phyloP scores from a whole-genome alignment of 352 stramenopile species.

The Nothophytophthora sp. region DNA sequence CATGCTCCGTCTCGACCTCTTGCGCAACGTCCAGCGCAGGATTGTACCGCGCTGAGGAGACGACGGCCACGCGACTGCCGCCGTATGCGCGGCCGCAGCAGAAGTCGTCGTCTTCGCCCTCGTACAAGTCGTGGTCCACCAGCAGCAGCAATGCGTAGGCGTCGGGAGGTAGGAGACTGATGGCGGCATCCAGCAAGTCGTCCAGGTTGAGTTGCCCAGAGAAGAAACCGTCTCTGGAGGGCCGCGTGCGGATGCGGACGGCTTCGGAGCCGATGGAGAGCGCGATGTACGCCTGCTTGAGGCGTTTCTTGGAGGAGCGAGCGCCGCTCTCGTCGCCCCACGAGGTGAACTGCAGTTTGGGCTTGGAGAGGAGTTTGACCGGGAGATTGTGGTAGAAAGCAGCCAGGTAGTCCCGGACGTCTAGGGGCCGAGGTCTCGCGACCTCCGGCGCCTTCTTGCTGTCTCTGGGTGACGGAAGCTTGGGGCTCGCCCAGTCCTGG shows the following conservation, averaged over 20 bases:
- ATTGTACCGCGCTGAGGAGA: constrained; percentile 21
- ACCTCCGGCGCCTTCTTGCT: neutral
- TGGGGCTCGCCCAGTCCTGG: constrained; percentile 15
- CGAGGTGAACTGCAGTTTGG: constrained; percentile 17
- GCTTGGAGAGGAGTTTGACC: constrained; percentile 15
- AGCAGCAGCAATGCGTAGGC: constrained; percentile 20
- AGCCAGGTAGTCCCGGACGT: constrained; percentile 15
- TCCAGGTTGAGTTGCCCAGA: constrained; percentile 15
- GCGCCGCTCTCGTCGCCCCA: constrained; percentile 17
- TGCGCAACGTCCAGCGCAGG: constrained; percentile 7
- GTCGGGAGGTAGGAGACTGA: constrained; percentile 11
- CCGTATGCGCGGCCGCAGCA: constrained; percentile 24
- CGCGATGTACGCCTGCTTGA: constrained; percentile 12
- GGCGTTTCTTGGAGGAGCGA: constrained; percentile 9
- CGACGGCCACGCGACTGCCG: constrained; percentile 20
- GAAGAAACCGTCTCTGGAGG: constrained; percentile 19
- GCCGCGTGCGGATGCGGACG: constrained; percentile 16
- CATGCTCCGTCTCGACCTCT: constrained; percentile 19
- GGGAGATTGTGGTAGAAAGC: constrained; percentile 19
- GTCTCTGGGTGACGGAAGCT: neutral
- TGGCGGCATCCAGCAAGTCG: constrained; percentile 20
- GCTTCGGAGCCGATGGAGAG: constrained; percentile 18
- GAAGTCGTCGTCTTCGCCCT: constrained; percentile 22
- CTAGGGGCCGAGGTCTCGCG: constrained; percentile 2
- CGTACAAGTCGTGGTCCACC: constrained; percentile 24